Percentiles rank a stretch among this genome's conserved stretches.
phyloP scores from a whole-genome alignment of 2,329 filamentous ascomycete genomes.

The Arthroderma uncinatum region DNA sequence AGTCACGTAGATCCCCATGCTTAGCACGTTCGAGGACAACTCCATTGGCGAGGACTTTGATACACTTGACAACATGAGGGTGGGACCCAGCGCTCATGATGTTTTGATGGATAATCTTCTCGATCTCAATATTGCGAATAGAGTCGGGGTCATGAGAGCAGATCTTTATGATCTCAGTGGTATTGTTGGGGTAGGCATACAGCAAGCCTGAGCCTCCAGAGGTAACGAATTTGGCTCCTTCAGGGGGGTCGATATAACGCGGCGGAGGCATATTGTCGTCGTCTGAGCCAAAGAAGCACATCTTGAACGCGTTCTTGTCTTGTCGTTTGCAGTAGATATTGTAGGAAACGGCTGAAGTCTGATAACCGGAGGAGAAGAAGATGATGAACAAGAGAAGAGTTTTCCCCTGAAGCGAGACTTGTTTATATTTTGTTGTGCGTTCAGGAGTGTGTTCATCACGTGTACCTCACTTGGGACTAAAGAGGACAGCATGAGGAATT shows the following conservation, averaged over 20 bases:
- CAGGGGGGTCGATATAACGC: constrained; percentile 4
- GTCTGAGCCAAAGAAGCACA: neutral
- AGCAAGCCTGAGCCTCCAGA: constrained; percentile 1
- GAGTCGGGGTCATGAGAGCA: constrained; percentile 7
- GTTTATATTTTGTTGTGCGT: neutral
- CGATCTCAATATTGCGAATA: constrained; percentile 1
- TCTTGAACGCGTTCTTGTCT: neutral
- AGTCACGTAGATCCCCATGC: constrained; percentile 5
- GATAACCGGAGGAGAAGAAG: neutral
- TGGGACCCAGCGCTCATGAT: constrained; percentile 4
- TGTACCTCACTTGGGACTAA: neutral
- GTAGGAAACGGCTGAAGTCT: neutral
- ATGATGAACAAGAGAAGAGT: neutral
- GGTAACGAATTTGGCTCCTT: constrained; percentile 1
- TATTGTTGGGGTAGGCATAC: neutral
- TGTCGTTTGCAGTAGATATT: neutral
- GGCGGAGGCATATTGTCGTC: neutral
- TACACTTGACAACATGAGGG: constrained; percentile 7
- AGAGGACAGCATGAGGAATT: neutral
- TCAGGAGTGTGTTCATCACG: constrained; percentile 2
- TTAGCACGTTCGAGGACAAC: constrained; percentile 7
- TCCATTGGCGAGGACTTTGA: neutral
- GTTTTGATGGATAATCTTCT: constrained; percentile 2
- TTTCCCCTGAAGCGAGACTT: neutral
- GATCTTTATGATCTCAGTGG: constrained; percentile 1